phyloP scores from a whole-genome alignment of 179 eudicot genomes.

The Drosera spatulata region DNA sequence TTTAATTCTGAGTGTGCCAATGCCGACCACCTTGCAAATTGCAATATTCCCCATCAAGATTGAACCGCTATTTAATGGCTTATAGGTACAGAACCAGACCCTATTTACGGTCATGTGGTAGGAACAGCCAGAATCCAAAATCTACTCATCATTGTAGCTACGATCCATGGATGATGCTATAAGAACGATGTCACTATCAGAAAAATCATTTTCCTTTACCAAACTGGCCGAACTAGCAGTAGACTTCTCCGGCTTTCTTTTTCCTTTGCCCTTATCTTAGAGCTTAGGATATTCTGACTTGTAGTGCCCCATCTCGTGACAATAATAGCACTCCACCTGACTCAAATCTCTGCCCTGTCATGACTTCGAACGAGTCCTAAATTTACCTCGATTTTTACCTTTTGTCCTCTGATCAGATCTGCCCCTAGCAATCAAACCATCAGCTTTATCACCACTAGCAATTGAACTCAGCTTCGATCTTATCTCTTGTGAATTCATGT shows the following conservation, averaged over 20 bases:
- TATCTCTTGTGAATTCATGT: no score
- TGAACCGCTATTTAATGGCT: neutral
- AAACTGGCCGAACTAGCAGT: neutral
- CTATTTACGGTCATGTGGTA: neutral
- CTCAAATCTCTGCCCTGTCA: neutral
- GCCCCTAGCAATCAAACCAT: no score
- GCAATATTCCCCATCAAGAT: neutral
- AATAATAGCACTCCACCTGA: neutral
- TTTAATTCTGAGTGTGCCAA: neutral
- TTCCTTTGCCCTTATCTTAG: neutral
- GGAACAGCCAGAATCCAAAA: neutral
- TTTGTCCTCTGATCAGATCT: neutral
- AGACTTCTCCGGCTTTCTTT: neutral
- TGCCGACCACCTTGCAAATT: neutral
- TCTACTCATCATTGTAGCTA: neutral
- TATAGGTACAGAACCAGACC: neutral
- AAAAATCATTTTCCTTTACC: neutral
- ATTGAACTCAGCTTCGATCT: no score
- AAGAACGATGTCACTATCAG: neutral
- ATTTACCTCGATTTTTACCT: neutral
- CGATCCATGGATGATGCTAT: neutral
- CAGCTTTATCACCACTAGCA: no score
- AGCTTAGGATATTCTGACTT: neutral
- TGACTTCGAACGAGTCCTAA: neutral
- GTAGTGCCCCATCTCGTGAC: neutral